Evolutionary conservation across 192 early-diverging fungal species (phyloP).

Genomic region (Radiomyces spectabilis): DNA sequence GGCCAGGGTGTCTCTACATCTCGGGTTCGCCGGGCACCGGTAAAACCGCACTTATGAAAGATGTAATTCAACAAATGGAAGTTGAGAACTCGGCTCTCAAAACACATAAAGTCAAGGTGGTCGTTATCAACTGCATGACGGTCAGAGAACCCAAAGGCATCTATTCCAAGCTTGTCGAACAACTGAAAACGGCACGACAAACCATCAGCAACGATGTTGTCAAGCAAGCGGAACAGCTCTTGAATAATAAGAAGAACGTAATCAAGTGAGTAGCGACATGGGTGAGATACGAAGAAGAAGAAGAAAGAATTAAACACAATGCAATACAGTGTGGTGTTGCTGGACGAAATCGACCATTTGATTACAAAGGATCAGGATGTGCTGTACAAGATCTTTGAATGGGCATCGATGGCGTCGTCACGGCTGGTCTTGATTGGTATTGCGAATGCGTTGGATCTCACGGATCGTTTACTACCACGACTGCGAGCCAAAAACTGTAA

Average conservation of each 20-base stretch:
- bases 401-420: slow-evolving; percentile 53
- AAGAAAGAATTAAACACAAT: not conserved
- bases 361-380: slow-evolving; percentile 74
- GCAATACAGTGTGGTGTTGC: slow-evolving; percentile 58
- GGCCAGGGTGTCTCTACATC: slow-evolving; percentile 71
- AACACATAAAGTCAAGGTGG: slow-evolving; percentile 45
- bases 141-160: slow-evolving; percentile 61
- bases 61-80: slow-evolving; percentile 41
- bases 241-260: slow-evolving; percentile 39
- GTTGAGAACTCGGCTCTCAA: slow-evolving; percentile 20
- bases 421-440: slow-evolving; percentile 81
- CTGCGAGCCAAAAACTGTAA: slow-evolving; percentile 74
- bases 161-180: slow-evolving; percentile 57
- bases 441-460: slow-evolving; percentile 90
- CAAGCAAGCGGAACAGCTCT: slow-evolving; percentile 42
- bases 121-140: slow-evolving; percentile 84
- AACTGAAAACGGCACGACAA: slow-evolving; percentile 27
- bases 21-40: slow-evolving; percentile 92
- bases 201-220: slow-evolving; percentile 38
- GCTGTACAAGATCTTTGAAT: slow-evolving; percentile 85
- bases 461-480: slow-evolving; percentile 82
- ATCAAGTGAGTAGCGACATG: slow-evolving; percentile 54
- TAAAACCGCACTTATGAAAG: slow-evolving; percentile 79
- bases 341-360: slow-evolving; percentile 93
- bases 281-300: not conserved